phyloP scores from a whole-genome alignment of 2,329 filamentous ascomycete species.

The Pseudogymnoascus verrucosus region DNA sequence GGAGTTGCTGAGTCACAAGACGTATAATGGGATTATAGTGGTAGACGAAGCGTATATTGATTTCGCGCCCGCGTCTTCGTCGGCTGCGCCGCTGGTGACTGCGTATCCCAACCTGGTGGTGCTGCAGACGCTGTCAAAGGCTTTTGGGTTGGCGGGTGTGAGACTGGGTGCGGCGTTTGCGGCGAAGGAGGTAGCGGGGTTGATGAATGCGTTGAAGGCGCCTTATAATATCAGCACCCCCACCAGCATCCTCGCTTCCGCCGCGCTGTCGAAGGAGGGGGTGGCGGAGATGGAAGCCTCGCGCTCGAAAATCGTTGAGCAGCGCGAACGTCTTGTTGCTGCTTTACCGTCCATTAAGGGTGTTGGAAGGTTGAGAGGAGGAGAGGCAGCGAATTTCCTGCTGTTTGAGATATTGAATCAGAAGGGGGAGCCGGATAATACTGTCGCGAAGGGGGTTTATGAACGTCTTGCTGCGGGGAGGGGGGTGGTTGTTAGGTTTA shows the following conservation, averaged over 20 bases:
- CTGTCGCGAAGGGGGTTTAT: conserved; percentile 70
- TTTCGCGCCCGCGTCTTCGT: conserved; percentile 72
- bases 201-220: conserved; percentile 89
- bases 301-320: conserved; percentile 59
- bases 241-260: conserved; percentile 70
- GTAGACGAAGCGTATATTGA: conserved; percentile 96
- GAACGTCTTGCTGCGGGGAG: conserved; percentile 74
- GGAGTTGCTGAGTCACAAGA: conserved; percentile 70
- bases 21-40: conserved; percentile 91
- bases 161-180: conserved; percentile 81
- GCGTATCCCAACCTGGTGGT: conserved; percentile 95
- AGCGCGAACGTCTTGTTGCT: conserved; percentile 66
- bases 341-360: conserved; percentile 70
- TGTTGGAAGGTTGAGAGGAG: conserved; percentile 73
- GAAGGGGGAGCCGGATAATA: conserved; percentile 69
- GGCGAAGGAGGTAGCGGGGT: conserved; percentile 60
- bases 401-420: conserved; percentile 78
- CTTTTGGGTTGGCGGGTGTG: conserved; percentile 91
- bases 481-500: conserved; percentile 87
- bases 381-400: conserved; percentile 77
- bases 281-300: conserved; percentile 66
- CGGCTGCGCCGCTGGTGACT: conserved; percentile 81
- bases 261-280: conserved; percentile 60
- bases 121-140: conserved; percentile 97
- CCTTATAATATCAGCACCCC: conserved; percentile 93